Evolutionary conservation across 2,329 filamentous ascomycete species (phyloP).

Genomic region (Ceratocystis diversiconidia): DNA sequence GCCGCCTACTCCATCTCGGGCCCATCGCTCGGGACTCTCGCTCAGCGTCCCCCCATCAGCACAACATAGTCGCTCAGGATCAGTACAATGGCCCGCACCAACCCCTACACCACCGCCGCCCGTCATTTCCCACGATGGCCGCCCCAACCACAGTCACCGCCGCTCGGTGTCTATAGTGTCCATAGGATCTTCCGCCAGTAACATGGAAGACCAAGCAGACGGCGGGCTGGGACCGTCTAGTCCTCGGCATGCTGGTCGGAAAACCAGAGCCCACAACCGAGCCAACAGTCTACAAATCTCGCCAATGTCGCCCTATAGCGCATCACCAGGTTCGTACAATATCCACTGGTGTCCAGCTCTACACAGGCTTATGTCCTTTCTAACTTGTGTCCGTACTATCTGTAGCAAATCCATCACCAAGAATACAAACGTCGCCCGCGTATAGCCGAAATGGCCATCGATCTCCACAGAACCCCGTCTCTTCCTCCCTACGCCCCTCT

Average conservation of each 20-base stretch:
- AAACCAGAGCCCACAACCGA: conserved; percentile 48
- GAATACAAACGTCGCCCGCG: conserved; percentile 36
- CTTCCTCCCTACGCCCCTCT: conserved; percentile 27
- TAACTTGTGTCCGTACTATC: neutral
- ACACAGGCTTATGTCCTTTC: neutral
- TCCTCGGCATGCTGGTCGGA: conserved; percentile 11
- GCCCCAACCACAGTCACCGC: conserved; percentile 32
- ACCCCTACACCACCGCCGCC: conserved; percentile 21
- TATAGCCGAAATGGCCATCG: conserved; percentile 31
- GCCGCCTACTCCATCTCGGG: conserved; percentile 29
- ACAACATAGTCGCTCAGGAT: conserved; percentile 33
- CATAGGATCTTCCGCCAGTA: conserved; percentile 43
- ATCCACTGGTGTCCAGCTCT: no score
- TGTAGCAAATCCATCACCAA: conserved; percentile 29
- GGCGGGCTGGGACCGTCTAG: conserved; percentile 8
- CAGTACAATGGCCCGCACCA: conserved; percentile 34
- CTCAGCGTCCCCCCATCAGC: conserved; percentile 38
- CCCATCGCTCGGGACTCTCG: conserved; percentile 55
- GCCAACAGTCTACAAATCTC: conserved; percentile 69
- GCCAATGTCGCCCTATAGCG: conserved; percentile 32
- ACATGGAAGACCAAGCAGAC: conserved; percentile 32
- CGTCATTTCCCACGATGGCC: conserved; percentile 21
- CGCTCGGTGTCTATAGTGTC: conserved; percentile 76
- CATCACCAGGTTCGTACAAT: conserved; percentile 28
- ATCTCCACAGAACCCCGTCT: conserved; percentile 18